These are phyloP conservation scores for Rhodocollybia butyracea DNA, from an alignment of 768 basidiomycete species.

Conservation along the genomic window DNA sequence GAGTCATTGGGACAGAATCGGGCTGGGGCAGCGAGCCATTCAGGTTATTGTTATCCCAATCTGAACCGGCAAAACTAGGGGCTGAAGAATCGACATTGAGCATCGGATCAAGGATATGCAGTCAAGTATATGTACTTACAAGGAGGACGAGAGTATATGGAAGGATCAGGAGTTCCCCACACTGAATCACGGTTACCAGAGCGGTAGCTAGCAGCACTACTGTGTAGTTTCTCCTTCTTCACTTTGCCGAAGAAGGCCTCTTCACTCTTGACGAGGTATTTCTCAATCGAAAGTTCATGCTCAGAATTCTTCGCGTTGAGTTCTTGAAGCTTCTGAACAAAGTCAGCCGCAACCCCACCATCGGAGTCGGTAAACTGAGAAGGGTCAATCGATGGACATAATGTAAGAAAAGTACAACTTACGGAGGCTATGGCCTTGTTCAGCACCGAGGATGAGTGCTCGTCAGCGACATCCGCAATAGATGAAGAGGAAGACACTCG, in stretches of 20 bases:
- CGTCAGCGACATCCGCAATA: constrained; percentile 87
- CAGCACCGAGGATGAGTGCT: constrained; percentile 85
- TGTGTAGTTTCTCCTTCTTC: constrained; percentile 84
- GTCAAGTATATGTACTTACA: constrained; percentile 59
- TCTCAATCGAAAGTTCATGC: constrained; percentile 89
- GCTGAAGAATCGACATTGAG: constrained; percentile 23
- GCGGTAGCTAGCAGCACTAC: constrained; percentile 73
- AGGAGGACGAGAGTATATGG: constrained; percentile 64
- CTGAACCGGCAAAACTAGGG: constrained; percentile 40
- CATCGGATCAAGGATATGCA: neutral
- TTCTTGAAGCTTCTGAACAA: constrained; percentile 79
- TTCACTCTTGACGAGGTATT: constrained; percentile 87
- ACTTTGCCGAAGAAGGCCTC: constrained; percentile 92
- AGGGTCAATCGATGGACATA: constrained; percentile 1
- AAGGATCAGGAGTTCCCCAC: constrained; percentile 71
- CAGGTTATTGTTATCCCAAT: constrained; percentile 44
- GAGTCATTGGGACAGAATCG: constrained; percentile 81
- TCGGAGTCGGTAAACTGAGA: constrained; percentile 88
- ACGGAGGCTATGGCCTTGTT: constrained; percentile 94
- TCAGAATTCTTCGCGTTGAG: constrained; percentile 87
- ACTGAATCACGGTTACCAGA: constrained; percentile 82
- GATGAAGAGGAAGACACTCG: constrained; percentile 86
- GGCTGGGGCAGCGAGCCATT: constrained; percentile 36
- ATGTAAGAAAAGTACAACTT: constrained; percentile 19
- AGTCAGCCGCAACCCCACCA: constrained; percentile 87